Evolutionary conservation across 2,329 filamentous ascomycete species (phyloP).

Genomic region (Fusarium acutatum): DNA sequence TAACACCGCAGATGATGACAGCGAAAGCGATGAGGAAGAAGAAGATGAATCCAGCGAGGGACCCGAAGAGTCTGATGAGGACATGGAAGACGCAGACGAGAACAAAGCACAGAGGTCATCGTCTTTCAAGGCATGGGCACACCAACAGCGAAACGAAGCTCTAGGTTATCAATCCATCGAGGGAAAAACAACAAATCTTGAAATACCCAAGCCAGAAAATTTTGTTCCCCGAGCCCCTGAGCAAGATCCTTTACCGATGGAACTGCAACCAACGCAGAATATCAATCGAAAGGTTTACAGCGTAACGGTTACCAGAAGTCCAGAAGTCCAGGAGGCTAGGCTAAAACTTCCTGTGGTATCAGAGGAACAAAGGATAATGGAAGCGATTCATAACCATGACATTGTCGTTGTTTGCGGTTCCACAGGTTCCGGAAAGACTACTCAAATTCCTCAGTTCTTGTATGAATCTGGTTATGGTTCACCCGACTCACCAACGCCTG

Average conservation of each 20-base stretch:
- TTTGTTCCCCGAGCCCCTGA: constrained; percentile 75
- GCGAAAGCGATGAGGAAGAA: constrained; percentile 37
- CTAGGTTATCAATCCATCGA: constrained; percentile 69
- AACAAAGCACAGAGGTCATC: constrained; percentile 53
- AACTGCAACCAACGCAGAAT: constrained; percentile 69
- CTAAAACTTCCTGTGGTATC: constrained; percentile 87
- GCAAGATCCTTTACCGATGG: constrained; percentile 73
- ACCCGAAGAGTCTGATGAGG: constrained; percentile 44
- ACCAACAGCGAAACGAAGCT: constrained; percentile 83
- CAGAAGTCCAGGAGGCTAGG: constrained; percentile 80
- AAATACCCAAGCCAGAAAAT: constrained; percentile 65
- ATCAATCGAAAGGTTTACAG: constrained; percentile 77
- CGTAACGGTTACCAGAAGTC: constrained; percentile 73
- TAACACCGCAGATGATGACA: constrained; percentile 40
- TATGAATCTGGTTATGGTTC: constrained; percentile 93
- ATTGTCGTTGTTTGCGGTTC: constrained; percentile 92
- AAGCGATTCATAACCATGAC: constrained; percentile 91
- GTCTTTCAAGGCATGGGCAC: constrained; percentile 95
- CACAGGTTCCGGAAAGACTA: constrained; percentile 97
- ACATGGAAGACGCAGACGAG: constrained; percentile 44
- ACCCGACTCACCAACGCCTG: constrained; percentile 78
- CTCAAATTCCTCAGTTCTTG: constrained; percentile 94
- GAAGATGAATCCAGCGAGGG: constrained; percentile 40
- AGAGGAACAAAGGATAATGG: constrained; percentile 98
- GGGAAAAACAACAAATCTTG: constrained; percentile 52